Base-by-base conservation (phyloP, 495 filamentous ascomycete species). In the Neurospora sp. region DNA sequence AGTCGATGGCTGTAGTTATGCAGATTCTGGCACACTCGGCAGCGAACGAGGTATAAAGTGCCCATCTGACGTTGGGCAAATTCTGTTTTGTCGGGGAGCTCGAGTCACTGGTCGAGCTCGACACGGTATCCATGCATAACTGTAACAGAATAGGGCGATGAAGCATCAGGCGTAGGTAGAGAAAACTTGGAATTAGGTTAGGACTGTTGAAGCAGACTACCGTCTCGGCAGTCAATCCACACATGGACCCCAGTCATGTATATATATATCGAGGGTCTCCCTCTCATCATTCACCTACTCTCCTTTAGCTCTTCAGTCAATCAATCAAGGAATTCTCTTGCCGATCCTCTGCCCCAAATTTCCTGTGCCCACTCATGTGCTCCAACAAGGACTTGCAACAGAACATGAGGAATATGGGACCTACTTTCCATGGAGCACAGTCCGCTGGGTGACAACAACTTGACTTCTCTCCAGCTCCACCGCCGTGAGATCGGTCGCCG, bases 141-240 rank as follows among this genome's bases (percentile, higher is more conserved):
- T 83, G 82, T 4, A 82, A 82, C 40, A 87, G 83, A 68, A 84
- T 84, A 2, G 84, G 84, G 5, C 85, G 83, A 73, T 85, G 84
- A 35, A 87, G 79, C 31, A 85, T 81, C 16, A 86, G 74, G 12
- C 79, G 80, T 16, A 86, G 77, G 72, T 85, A 81, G 1, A 85
- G 79, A 69, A 82, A 86, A 77, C 85, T 85, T 18, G 39, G 0
- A 42, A n/a, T 22, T 9, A 73, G 20, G 76, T 74, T 14, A 65
- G 61, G 9, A n/a, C n/a, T n/a, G n/a, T n/a, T n/a, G n/a, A n/a
- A n/a, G n/a, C n/a, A n/a, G n/a, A n/a, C n/a, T n/a, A n/a, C n/a
- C n/a, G n/a, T n/a, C n/a, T n/a, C n/a, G n/a, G n/a, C n/a, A n/a
- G n/a, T n/a, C n/a, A n/a, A n/a, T n/a, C n/a, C n/a, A n/a, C n/a